Evolutionary conservation across 2,329 filamentous ascomycete species (phyloP), one percentile per base, ranked within the genome.

Genomic region (Fusarium sambucinum): DNA sequence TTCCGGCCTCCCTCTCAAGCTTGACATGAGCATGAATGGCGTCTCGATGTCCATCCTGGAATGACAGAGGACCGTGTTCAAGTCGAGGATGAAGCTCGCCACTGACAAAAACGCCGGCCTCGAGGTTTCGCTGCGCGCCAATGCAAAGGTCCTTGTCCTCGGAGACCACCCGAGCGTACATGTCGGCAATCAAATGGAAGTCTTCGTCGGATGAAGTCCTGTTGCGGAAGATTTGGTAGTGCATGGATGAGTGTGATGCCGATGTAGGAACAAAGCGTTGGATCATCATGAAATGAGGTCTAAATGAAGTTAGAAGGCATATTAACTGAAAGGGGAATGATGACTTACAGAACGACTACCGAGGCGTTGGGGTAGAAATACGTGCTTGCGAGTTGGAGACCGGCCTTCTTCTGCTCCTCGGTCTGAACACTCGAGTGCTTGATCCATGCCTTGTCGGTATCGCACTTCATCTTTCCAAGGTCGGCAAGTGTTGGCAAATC

Each of bases 251-350:
- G 12, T 27, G 13, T 4, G 53, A 17, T 13, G 64, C 52, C 3
- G 58, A 61, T 16, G 37, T 51, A 10, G 64, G 64, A 23, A 68
- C 51, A 32, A 68, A 68, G 1, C 66, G 61, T 5, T 68, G 64
- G 2, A 68, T 68, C 64, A 68, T 68, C 64, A 68, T 68, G 25
- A 68, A 68, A 25, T 68, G 64, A 1, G 64, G 64, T 9, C 64
- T 68, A 2, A 10, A 5, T 5, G 0, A 3, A 1, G 25, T 64
- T 21, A 40, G 41, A 10, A 5, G 1, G 4, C 2, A 12, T 7
- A 9, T n/a, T 3, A 2, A 8, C 16, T 2, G 4, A 19, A 2
- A 32, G 12, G 13, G 6, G 14, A 27, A 9, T 9, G 1, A 1
- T 2, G 2, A 63, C 66, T 69, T 33, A 69, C 66, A 66, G 44